Conservation (phyloP, 495 filamentous ascomycete species). For the Penicillium herquei region DNA sequence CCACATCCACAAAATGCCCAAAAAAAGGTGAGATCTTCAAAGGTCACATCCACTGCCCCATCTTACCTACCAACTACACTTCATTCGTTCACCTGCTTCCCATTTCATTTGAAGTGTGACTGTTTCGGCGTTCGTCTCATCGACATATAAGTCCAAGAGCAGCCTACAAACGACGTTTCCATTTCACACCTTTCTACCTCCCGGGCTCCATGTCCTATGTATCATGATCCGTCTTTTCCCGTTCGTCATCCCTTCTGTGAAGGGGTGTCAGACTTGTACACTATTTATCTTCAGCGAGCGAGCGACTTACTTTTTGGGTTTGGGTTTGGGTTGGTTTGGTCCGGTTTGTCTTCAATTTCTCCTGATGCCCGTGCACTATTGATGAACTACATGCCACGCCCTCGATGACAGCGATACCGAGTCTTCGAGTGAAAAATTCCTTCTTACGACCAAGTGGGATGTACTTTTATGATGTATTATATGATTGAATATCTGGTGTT, state of each 20-base stretch:
- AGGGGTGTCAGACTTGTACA: conserved; percentile 8
- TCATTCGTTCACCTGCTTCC: not conserved
- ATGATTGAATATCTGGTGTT: not conserved
- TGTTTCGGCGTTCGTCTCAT: conserved; percentile 9
- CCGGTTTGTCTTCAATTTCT: not conserved
- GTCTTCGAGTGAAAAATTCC: not conserved
- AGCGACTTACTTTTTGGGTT: conserved; percentile 11
- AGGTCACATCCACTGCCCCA: not conserved
- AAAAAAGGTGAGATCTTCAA: not conserved
- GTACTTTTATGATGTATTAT: conserved; percentile 1
- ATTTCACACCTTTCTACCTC: conserved; percentile 10
- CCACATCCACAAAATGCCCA: not conserved
- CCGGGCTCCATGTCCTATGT: conserved; percentile 1
- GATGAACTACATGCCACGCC: conserved; percentile 1
- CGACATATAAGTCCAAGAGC: conserved; percentile 8
- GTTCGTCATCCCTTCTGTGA: conserved; percentile 7
- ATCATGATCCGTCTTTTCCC: not conserved
- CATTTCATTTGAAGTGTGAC: conserved; percentile 3
- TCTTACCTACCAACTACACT: not conserved
- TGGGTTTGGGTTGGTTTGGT: conserved; percentile 3
- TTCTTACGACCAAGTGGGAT: not conserved
- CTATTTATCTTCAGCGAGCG: conserved; percentile 14
- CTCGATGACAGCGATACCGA: not conserved
- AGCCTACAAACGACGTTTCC: conserved; percentile 22
- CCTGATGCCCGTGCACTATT: not conserved